Percentiles rank a stretch among this genome's conserved stretches.
These are phyloP conservation scores for Primulina eburnea DNA, from an alignment of 257 asterid genomes.

Conservation along the genomic window DNA sequence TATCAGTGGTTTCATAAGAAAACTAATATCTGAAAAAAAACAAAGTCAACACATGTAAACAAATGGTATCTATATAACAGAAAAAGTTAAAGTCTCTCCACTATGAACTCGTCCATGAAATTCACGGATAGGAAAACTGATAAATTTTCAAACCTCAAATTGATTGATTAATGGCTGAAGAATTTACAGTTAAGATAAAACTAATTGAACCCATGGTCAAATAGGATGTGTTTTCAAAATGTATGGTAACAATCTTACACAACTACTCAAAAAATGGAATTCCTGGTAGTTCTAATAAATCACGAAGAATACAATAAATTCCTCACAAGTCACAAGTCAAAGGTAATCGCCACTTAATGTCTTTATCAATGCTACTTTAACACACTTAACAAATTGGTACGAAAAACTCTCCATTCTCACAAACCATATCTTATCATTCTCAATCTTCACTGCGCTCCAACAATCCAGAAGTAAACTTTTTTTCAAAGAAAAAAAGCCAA, in stretches of 20 bases:
- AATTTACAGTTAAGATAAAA: no score
- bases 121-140: not conserved
- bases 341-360: no score
- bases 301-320: no score
- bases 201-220: no score
- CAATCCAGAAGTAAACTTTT: no score
- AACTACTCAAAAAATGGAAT: no score
- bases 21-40: not conserved
- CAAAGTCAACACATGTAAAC: not conserved
- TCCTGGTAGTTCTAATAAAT: no score
- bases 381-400: not conserved
- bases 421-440: constrained; percentile 10
- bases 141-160: constrained; percentile 17
- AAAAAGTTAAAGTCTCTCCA: not conserved
- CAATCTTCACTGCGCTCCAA: not conserved
- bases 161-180: not conserved
- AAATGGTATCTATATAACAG: not conserved
- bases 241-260: no score
- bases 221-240: no score
- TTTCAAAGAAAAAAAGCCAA: no score
- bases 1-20: constrained; percentile 9
- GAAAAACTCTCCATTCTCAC: not conserved
- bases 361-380: no score
- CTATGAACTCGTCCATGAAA: constrained; percentile 7
- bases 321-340: no score